Conservation (phyloP, 192 early-diverging fungal species). For the Backusella mclennaniae region DNA sequence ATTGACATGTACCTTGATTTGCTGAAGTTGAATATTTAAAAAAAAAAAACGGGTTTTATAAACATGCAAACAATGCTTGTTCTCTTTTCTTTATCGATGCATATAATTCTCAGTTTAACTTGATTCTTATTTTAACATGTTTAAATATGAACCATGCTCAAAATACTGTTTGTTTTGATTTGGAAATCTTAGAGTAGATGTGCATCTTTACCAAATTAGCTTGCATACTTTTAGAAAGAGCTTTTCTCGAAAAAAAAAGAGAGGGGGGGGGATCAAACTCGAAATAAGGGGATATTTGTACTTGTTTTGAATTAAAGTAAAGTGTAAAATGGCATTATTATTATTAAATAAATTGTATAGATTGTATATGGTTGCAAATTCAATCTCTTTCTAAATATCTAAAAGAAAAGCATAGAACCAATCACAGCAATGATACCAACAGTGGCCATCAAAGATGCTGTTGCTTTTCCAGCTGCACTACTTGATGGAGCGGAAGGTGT, state of each 20-base stretch:
- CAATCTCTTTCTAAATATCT: not conserved
- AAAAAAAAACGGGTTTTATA: not conserved
- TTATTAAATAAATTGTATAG: not conserved
- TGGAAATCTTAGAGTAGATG: not conserved
- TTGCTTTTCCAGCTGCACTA: not conserved
- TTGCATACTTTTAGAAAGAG: not conserved
- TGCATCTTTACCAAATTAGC: not conserved
- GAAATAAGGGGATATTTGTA: not conserved
- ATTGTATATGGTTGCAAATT: not conserved
- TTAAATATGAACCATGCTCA: not conserved
- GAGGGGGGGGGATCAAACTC: not conserved
- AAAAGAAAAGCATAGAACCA: conserved; percentile 1
- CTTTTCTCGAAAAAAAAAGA: too few species aligned
- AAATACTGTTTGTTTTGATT: not conserved
- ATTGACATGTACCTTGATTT: not conserved
- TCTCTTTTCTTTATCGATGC: not conserved
- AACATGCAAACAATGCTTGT: not conserved
- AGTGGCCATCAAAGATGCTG: not conserved
- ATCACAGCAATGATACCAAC: not conserved
- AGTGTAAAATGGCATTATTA: not conserved
- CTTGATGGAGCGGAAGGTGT: not conserved
- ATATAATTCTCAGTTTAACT: not conserved
- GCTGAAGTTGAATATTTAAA: not conserved
- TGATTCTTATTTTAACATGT: not conserved
- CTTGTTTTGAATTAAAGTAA: not conserved